phyloP scores from a whole-genome alignment of 2,329 filamentous ascomycete genomes.

The Stachybotrys echinatus region DNA sequence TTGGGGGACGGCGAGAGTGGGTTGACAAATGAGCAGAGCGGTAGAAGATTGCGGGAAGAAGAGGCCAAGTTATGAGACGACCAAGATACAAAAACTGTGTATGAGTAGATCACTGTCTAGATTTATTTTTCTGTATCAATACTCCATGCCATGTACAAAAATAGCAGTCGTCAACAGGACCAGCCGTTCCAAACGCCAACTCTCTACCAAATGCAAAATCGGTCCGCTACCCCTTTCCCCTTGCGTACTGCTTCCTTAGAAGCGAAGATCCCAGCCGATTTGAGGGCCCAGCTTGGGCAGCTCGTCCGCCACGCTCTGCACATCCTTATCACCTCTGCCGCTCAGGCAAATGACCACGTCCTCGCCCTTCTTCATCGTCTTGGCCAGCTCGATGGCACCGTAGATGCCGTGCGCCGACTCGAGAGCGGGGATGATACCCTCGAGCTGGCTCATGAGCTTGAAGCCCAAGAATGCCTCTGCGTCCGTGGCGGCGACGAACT shows the following conservation, averaged over 20 bases:
- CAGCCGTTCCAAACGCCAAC: neutral
- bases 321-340: constrained; percentile 95
- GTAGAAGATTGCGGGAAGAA: too few species aligned
- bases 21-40: too few species aligned
- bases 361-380: constrained; percentile 82
- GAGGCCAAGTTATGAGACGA: constrained; percentile 1
- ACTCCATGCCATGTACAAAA: constrained; percentile 1
- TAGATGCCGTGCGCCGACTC: constrained; percentile 92
- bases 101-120: neutral
- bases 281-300: constrained; percentile 80
- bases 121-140: neutral
- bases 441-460: constrained; percentile 74
- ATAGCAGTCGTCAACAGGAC: too few species aligned
- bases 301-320: constrained; percentile 95
- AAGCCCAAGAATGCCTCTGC: constrained; percentile 86
- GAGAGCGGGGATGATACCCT: constrained; percentile 94
- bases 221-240: neutral
- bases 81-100: neutral
- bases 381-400: constrained; percentile 83
- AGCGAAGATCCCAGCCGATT: constrained; percentile 71
- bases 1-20: too few species aligned
- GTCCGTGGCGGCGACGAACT: constrained; percentile 88
- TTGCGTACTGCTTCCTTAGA: constrained; percentile 30
- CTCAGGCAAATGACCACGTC: constrained; percentile 92
- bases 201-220: constrained; percentile 1